These are phyloP conservation scores for Trichophyton rubrum DNA, from an alignment of 2,329 filamentous ascomycete genomes.

Conservation along the genomic window DNA sequence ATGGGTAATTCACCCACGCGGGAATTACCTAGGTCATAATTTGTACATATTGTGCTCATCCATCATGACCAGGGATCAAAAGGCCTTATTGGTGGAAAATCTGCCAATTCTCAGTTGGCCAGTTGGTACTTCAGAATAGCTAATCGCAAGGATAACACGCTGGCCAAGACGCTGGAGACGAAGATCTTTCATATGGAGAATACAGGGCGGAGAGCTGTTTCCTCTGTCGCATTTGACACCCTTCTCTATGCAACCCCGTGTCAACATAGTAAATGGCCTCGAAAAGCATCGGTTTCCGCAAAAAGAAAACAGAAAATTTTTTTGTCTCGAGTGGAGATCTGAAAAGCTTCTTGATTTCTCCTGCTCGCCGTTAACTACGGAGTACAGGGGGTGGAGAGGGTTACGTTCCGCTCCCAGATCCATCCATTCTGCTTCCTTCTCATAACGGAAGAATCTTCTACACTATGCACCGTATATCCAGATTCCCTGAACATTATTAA, in stretches of 20 bases:
- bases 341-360: neutral
- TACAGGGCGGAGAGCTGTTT: neutral
- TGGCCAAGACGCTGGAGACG: neutral
- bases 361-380: neutral
- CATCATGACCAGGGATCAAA: neutral
- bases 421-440: neutral
- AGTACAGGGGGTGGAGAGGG: neutral
- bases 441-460: neutral
- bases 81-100: neutral
- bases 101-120: neutral
- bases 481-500: neutral
- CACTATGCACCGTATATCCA: neutral
- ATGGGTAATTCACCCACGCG: neutral
- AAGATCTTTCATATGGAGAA: neutral
- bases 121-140: neutral
- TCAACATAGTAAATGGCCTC: neutral
- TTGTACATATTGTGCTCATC: neutral
- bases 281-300: neutral
- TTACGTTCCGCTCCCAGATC: neutral
- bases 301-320: neutral
- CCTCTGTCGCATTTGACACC: too few relatives aligned
- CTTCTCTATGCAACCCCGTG: neutral
- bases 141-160: neutral
- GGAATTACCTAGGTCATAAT: neutral
- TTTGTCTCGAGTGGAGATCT: neutral